Base-by-base conservation (phyloP, 2,329 filamentous ascomycete genomes). In the Xylariales sp. region DNA sequence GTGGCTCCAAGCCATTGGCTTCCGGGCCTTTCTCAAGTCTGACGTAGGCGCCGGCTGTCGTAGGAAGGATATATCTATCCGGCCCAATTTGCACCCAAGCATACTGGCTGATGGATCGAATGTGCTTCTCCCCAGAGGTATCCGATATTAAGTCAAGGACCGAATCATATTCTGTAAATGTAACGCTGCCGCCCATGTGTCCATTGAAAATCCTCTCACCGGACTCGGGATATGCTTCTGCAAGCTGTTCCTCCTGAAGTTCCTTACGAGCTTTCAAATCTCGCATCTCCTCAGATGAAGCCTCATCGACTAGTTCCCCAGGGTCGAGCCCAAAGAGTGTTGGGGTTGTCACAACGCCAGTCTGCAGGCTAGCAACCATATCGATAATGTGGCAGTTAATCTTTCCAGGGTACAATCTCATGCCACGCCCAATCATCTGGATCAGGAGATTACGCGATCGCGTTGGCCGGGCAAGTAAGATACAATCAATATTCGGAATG, bases 361-460 rank as follows among this genome's bases (percentile, higher is more conserved):
- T 85, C 36, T 82, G 80, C 16, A 97, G 67, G 25, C 82, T 88
- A 0, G 90, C 85, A 1, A 97, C 93, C 80, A 98, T 89, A 60
- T 98, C 93, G 53, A 98, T 94, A 42, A 98, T 73, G 58, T 97
- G 93, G 50, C 93, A 98, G 54, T 97, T 79, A 27, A 81, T 67
- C 61, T 98, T 98, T 11, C 77, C 85, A 1, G 81, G 70, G 56
- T 88, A 76, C 27, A 96, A 66, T 29, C 93, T 80, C 79, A 98
- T 86, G 5, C 93, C 93, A 51, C 93, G 78, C 1, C 93, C 93
- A 44, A 98, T 95, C 93, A 98, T 98, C 62, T 98, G 93, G 1
- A 97, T 81, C 2, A 98, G 76, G 3, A 98, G 68, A 51, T 96
- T 97, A n/a, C 86, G 81, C 13, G 93, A 97, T 49, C 83, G 82